Percentiles rank a stretch among this genome's conserved stretches.
phyloP scores from a whole-genome alignment of 108 stramenopile genomes.

The Skeletonema menzelii region DNA sequence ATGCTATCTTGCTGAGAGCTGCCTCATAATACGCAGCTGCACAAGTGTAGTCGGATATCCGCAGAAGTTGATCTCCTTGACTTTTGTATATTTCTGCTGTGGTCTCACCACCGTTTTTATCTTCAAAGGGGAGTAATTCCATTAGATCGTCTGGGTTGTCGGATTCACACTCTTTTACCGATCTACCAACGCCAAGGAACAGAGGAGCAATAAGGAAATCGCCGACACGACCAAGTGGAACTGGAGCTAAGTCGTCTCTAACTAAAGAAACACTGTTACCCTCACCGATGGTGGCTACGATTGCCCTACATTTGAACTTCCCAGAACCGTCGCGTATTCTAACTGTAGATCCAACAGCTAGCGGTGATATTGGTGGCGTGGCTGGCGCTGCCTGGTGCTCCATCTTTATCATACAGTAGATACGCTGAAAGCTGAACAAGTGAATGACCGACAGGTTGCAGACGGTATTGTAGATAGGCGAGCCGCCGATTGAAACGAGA shows the following conservation, averaged over 20 bases:
- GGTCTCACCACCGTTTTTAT: not conserved
- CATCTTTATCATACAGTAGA: too few relatives aligned
- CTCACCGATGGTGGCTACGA: constrained; percentile 31
- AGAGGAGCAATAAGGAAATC: constrained; percentile 28
- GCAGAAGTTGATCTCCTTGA: constrained; percentile 55
- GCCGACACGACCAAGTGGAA: constrained; percentile 9
- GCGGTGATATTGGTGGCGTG: too few relatives aligned
- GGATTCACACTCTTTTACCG: constrained; percentile 22
- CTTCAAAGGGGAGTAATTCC: constrained; percentile 27
- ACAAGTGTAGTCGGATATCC: constrained; percentile 53
- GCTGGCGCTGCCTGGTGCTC: too few relatives aligned
- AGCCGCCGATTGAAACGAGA: too few relatives aligned
- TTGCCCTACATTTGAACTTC: constrained; percentile 31
- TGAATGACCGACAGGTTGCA: too few relatives aligned
- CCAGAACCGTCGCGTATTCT: not conserved
- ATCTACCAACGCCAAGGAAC: constrained; percentile 8
- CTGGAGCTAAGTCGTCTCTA: constrained; percentile 29
- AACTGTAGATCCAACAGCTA: not conserved
- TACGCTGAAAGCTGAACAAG: too few relatives aligned
- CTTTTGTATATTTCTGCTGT: constrained; percentile 36
- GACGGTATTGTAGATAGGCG: too few relatives aligned
- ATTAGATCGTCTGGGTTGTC: not conserved
- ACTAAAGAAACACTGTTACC: constrained; percentile 13
- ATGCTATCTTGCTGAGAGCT: constrained; percentile 42
- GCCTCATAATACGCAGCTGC: constrained; percentile 67